Base-by-base conservation (phyloP, 2,329 filamentous ascomycete species). In the Pseudogymnoascus sp. region DNA sequence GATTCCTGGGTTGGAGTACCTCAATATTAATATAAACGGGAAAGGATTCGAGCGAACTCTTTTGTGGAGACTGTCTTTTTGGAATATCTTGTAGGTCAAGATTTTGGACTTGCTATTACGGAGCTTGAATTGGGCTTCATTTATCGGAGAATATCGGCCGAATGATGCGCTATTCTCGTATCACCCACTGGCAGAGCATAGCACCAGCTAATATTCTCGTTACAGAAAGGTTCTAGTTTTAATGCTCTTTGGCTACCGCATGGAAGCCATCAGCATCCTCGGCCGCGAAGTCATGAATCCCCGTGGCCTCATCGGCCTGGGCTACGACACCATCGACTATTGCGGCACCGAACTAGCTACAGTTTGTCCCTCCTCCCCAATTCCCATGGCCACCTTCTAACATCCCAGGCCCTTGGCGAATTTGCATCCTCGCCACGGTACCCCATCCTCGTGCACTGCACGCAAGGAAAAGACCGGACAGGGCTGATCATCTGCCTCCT, bases 381-480 rank as follows among this genome's bases (percentile, higher is more conserved):
- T 2, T 50, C 33, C 38, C 19, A 21, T 1, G 8, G 33, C n/a
- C 10, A 0, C 16, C 35, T 64, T 44, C 42, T 44, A 19, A 24
- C 33, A 35, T 65, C 37, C 60, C 60, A 79, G 69, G 76, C 82
- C 29, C 81, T 86, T 38, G 74, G 77, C 6, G 73, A 82, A 6
- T 74, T 85, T 24, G 75, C 79, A 8, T 72, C 79, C 1, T 72
- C 77, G 2, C 68, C 73, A 0, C 79, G 79, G 14, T 85, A 86
- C 66, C 91, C 91, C 0, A 74, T 86, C 0, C 72, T 96, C 6
- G 77, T 95, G 2, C 91, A 96, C 74, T 96, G 92, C 74, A 95
- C 91, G 0, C 91, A 96, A 70, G 92, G 92, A 64, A 96, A 96
- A 73, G 92, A 96, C 71, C 83, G 92, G 1, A 92, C 86, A 1